Evolutionary conservation across 805 yeast genomes (phyloP).

Genomic region (Cyberlindnera subsufficiens): DNA sequence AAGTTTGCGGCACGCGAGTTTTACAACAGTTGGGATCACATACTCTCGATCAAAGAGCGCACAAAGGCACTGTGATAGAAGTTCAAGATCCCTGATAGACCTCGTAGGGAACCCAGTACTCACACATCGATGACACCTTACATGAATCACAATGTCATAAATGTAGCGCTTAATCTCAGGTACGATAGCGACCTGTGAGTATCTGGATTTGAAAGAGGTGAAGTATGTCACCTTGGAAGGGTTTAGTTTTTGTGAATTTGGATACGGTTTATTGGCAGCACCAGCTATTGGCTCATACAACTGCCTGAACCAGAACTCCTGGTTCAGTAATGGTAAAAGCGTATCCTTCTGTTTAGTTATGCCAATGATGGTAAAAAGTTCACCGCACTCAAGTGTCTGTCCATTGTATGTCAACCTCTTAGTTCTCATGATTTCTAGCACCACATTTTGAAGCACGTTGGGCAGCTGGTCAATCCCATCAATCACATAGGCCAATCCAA

Average conservation of each 20-base stretch:
- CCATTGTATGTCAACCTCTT: background rate
- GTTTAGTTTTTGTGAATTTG: background rate
- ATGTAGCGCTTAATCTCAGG: conserved; percentile 49
- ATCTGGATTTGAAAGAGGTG: background rate
- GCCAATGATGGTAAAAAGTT: conserved; percentile 16
- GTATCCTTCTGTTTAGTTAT: conserved; percentile 17
- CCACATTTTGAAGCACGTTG: conserved; percentile 1
- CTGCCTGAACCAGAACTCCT: conserved; percentile 29
- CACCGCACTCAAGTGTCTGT: background rate
- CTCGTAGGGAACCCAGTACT: conserved; percentile 46
- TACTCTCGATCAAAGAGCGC: conserved; percentile 33
- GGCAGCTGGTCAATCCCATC: conserved; percentile 9
- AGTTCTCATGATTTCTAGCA: conserved; percentile 4
- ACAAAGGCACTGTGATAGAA: conserved; percentile 34
- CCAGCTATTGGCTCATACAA: conserved; percentile 13
- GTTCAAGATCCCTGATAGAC: conserved; percentile 36
- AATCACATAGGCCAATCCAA: conserved; percentile 6
- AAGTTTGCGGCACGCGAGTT: conserved; percentile 40
- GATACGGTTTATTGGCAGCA: conserved; percentile 1
- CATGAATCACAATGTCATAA: conserved; percentile 48
- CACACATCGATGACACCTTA: conserved; percentile 51
- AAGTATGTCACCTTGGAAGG: conserved; percentile 2
- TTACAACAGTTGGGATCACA: conserved; percentile 49
- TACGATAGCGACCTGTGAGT: conserved; percentile 24
- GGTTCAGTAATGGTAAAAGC: conserved; percentile 15